Base-by-base conservation (phyloP, 148 eudicot genomes). In the Rhododendron griersonianum region DNA sequence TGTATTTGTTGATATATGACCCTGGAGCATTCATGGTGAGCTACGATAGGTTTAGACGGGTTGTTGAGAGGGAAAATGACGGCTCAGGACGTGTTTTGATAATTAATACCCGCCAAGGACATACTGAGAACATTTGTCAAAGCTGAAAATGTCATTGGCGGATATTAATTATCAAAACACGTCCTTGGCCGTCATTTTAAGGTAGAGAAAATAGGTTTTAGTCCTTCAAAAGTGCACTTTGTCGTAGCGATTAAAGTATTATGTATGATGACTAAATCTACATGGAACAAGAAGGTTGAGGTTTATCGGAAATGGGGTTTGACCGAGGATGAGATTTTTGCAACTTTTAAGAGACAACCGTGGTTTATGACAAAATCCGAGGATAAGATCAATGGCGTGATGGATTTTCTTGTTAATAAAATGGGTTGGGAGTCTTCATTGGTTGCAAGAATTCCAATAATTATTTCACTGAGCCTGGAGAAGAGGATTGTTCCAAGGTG, bases 201-300 rank as follows among this genome's bases (percentile, higher is more conserved):
- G 75, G 85, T 89, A 30, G 16, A 75, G 82, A n/a, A 74, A 33
- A 84, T 84, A 67, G 88, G 88, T 55, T 71, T 89, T 65, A n/a
- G 75, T 48, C 87, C 87, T 44, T 35, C 50, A 13, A 50, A 74
- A 47, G 13, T 21, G 4, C 16, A 15, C 3, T 89, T 87, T 57
- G 16, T 87, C 8, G 0, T 9, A 7, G 89, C 87, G 1, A 45
- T 84, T 48, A 11, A n/a, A 13, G 80, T 81, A 9, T 1, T 74
- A 57, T 23, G 28, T 19, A 1, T 59, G 15, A 35, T 73, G 78
- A 74, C 0, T 13, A 74, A 74, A 74, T 35, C 78, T 33, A 74
- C 23, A 0, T 74, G 35, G 78, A 37, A 15, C 1, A 74, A 74
- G 44, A 74, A 74, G 78, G 44, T 74, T 33, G 78, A 74, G 21